phyloP scores from a whole-genome alignment of 2,329 filamentous ascomycete genomes.

The Talaromyces verruculosus region DNA sequence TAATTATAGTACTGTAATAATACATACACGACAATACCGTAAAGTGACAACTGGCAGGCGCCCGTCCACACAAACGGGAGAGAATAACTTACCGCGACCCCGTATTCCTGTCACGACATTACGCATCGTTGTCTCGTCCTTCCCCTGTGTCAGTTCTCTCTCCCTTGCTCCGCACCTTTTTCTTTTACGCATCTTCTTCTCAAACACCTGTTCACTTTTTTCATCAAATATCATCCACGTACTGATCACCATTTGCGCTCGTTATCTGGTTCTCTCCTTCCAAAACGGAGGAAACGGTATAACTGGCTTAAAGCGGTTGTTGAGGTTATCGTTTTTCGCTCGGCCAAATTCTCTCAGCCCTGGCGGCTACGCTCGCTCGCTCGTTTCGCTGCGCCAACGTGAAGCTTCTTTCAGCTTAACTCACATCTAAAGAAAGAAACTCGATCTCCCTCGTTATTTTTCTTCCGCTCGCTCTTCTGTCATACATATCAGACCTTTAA shows the following conservation, averaged over 20 bases:
- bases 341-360: constrained; percentile 13
- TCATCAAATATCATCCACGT: constrained; percentile 4
- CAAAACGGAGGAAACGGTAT: background rate
- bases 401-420: constrained; percentile 15
- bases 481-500: background rate
- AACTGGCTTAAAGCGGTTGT: constrained; percentile 11
- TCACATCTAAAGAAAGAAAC: constrained; percentile 19
- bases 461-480: background rate
- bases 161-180: constrained; percentile 10
- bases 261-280: constrained; percentile 13
- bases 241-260: background rate
- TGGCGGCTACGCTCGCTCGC: constrained; percentile 19
- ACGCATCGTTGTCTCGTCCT: constrained; percentile 11
- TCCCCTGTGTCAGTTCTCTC: constrained; percentile 18
- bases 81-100: background rate
- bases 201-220: background rate
- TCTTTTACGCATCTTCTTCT: background rate
- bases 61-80: background rate
- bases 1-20: constrained; percentile 5
- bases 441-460: background rate
- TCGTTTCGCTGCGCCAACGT: constrained; percentile 14
- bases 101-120: constrained; percentile 2
- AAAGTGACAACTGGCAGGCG: background rate
- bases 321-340: background rate
- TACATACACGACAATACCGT: background rate